These are phyloP conservation scores for Fragilaria radians DNA, from an alignment of 108 stramenopile genomes.

Conservation along the genomic window DNA sequence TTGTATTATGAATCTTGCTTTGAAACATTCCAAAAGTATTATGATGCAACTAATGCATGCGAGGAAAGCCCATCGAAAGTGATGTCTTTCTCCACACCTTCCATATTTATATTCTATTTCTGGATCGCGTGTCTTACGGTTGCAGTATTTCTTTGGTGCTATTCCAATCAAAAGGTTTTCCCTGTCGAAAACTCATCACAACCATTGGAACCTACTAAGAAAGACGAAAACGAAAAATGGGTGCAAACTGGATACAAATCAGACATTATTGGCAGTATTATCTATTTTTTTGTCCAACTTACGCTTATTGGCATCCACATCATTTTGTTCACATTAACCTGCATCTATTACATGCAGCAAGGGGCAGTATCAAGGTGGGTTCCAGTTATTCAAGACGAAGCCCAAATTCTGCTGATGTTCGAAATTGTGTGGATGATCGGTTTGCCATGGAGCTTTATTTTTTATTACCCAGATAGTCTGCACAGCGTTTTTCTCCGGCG, in stretches of 20 bases:
- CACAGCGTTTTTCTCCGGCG: conserved; percentile 30
- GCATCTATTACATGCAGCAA: conserved; percentile 33
- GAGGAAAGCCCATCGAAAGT: conserved; percentile 5
- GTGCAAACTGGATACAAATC: conserved; percentile 48
- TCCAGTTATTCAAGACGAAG: conserved; percentile 35
- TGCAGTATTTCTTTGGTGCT: conserved; percentile 36
- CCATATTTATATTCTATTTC: conserved; percentile 21
- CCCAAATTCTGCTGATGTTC: conserved; percentile 43
- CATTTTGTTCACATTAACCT: conserved; percentile 23
- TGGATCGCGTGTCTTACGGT: conserved; percentile 21
- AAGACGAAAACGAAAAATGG: background rate
- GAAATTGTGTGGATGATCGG: conserved; percentile 16
- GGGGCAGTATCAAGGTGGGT: conserved; percentile 11
- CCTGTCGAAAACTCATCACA: conserved; percentile 25
- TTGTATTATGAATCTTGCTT: conserved; percentile 11
- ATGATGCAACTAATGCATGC: background rate
- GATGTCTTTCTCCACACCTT: conserved; percentile 21
- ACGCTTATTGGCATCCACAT: conserved; percentile 22
- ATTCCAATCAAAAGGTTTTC: conserved; percentile 39
- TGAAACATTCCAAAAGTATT: conserved; percentile 5
- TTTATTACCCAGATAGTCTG: conserved; percentile 36
- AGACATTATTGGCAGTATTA: conserved; percentile 27
- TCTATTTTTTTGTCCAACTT: conserved; percentile 32
- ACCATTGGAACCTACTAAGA: conserved; percentile 8
- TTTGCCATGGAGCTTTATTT: conserved; percentile 38